Conservation (phyloP, 2,329 filamentous ascomycete species). For the Esteya vermicola region DNA sequence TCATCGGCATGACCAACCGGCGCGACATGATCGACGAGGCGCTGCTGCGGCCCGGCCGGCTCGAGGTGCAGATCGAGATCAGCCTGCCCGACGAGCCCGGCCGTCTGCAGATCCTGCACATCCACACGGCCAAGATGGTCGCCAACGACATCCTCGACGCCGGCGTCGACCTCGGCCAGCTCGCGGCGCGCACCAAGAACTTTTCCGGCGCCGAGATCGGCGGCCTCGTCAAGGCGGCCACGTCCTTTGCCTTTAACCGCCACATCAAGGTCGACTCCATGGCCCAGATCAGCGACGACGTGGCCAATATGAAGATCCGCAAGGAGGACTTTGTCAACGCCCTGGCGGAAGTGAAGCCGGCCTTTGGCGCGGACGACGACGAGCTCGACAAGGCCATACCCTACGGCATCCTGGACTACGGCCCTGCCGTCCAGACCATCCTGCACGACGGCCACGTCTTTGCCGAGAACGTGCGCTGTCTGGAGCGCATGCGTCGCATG, state of each 20-base stretch:
- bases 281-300: constrained; percentile 66
- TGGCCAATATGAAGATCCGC: constrained; percentile 77
- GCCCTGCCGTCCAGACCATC: constrained; percentile 58
- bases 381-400: constrained; percentile 64
- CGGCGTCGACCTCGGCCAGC: constrained; percentile 62
- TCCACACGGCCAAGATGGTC: constrained; percentile 69
- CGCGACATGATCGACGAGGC: constrained; percentile 99
- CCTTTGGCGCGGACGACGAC: constrained; percentile 87
- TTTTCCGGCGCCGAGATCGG: constrained; percentile 91
- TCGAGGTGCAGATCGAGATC: constrained; percentile 96
- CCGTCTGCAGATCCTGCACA: constrained; percentile 49
- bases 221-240: constrained; percentile 82
- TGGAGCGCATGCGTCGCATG: constrained; percentile 23
- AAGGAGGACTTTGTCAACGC: constrained; percentile 68
- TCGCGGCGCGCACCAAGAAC: constrained; percentile 76
- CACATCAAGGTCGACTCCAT: constrained; percentile 86
- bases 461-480: constrained; percentile 62
- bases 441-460: constrained; percentile 64
- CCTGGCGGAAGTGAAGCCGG: constrained; percentile 77
- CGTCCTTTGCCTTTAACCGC: constrained; percentile 80
- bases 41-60: constrained; percentile 50
- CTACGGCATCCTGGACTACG: constrained; percentile 75
- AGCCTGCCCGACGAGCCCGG: constrained; percentile 82
- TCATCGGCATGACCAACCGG: constrained; percentile 98
- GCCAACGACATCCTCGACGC: constrained; percentile 55